Conservation (phyloP, 2,329 filamentous ascomycete genomes). For the Hortaea werneckii region DNA sequence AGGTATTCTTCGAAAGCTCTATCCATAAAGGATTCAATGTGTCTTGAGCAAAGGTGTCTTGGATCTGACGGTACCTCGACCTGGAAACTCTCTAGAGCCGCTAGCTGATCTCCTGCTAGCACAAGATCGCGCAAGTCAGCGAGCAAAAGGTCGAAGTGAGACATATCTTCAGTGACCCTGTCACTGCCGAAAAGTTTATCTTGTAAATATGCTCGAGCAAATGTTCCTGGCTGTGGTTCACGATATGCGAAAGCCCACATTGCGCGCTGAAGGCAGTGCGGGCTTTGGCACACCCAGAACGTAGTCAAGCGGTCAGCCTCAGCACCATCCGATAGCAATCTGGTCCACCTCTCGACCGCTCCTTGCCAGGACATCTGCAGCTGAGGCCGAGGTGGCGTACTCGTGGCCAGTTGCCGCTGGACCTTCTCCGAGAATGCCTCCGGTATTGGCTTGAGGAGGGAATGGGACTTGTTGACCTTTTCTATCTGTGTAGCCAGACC, state of each 20-base stretch:
- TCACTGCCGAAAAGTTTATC: slow-evolving; percentile 57
- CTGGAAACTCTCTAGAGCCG: slow-evolving; percentile 65
- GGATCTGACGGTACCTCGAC: slow-evolving; percentile 66
- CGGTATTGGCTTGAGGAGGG: slow-evolving; percentile 54
- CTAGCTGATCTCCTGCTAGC: slow-evolving; percentile 58
- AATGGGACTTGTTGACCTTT: slow-evolving; percentile 49
- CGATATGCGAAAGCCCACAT: slow-evolving; percentile 63
- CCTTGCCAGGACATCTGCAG: slow-evolving; percentile 65
- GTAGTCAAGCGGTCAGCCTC: slow-evolving; percentile 35
- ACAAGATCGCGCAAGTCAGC: slow-evolving; percentile 71
- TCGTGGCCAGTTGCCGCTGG: slow-evolving; percentile 84
- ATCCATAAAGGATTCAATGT: slow-evolving; percentile 60
- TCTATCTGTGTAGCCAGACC: slow-evolving; percentile 18
- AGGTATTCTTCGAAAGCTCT: slow-evolving; percentile 55
- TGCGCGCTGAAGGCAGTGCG: slow-evolving; percentile 15
- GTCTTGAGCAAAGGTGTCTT: slow-evolving; percentile 59
- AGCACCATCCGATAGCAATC: slow-evolving; percentile 61
- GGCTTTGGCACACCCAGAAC: slow-evolving; percentile 12
- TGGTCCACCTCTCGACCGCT: slow-evolving; percentile 58
- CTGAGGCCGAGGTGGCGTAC: slow-evolving; percentile 84
- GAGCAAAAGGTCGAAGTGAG: slow-evolving; percentile 63
- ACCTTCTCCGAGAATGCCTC: slow-evolving; percentile 84
- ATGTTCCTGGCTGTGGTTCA: slow-evolving; percentile 73
- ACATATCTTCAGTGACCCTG: slow-evolving; percentile 55
- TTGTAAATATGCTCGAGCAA: slow-evolving; percentile 54